phyloP scores from a whole-genome alignment of 805 yeast species.

The Candida nitratophila region DNA sequence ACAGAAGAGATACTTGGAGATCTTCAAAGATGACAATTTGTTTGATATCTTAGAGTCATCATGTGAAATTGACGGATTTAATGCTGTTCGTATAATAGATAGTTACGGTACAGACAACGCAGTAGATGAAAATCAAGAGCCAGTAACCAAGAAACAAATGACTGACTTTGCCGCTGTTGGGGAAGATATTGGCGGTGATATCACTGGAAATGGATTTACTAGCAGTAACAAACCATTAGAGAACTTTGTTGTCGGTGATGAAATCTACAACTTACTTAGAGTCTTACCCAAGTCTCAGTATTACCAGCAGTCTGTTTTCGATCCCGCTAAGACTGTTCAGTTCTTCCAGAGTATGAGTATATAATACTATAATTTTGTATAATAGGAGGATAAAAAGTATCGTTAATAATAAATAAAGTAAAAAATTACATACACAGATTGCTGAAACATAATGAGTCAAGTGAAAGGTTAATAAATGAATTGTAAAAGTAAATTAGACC shows the following conservation, averaged over 20 bases:
- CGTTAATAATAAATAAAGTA: background rate
- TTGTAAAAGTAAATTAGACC: too few species aligned
- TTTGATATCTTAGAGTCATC: conserved; percentile 16
- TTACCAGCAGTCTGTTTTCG: conserved; percentile 46
- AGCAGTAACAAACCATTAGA: background rate
- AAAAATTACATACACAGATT: background rate
- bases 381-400: background rate
- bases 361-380: background rate
- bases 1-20: conserved; percentile 56
- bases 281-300: conserved; percentile 55
- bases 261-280: conserved; percentile 43
- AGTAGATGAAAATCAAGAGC: conserved; percentile 9
- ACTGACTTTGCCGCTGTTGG: background rate
- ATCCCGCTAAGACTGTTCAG: conserved; percentile 43
- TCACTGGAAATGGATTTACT: too few species aligned
- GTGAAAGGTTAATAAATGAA: too few species aligned
- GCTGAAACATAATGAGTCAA: too few species aligned
- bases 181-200: too few species aligned
- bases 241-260: conserved; percentile 28
- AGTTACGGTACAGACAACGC: conserved; percentile 19
- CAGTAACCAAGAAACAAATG: background rate
- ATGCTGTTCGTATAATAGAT: conserved; percentile 29
- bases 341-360: conserved; percentile 16
- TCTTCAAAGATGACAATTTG: conserved; percentile 54
- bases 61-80: conserved; percentile 16